These are phyloP conservation scores for Aspergillus calidoustus DNA, from an alignment of 2,329 filamentous ascomycete genomes.

Conservation along the genomic window DNA sequence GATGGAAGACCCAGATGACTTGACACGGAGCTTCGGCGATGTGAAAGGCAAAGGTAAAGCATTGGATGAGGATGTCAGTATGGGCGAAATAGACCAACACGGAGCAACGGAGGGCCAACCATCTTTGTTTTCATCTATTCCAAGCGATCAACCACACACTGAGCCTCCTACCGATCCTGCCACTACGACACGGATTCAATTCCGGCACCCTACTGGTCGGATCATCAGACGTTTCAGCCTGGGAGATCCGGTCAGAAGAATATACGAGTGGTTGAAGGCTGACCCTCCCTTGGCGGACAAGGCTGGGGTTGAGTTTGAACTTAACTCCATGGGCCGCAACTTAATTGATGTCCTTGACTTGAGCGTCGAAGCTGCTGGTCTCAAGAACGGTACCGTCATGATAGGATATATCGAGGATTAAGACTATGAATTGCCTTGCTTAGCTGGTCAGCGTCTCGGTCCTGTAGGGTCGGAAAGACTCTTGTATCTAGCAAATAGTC, in stretches of 20 bases:
- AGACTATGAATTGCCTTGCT: conserved; percentile 39
- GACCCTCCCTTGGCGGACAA: conserved; percentile 77
- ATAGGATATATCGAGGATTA: conserved; percentile 78
- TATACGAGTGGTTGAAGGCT: conserved; percentile 97
- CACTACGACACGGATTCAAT: conserved; percentile 86
- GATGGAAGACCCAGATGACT: conserved; percentile 80
- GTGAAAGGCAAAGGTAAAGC: conserved; percentile 56
- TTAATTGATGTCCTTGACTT: conserved; percentile 74
- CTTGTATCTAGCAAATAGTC: conserved; percentile 3
- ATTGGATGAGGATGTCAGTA: conserved; percentile 39
- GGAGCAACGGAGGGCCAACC: conserved; percentile 38
- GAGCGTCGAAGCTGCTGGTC: conserved; percentile 77
- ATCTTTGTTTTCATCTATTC: conserved; percentile 70
- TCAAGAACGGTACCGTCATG: conserved; percentile 95
- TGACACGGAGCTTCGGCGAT: conserved; percentile 70
- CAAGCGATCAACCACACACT: conserved; percentile 71
- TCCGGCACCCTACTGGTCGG: conserved; percentile 81
- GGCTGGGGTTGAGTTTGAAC: conserved; percentile 77
- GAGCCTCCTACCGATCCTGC: conserved; percentile 76
- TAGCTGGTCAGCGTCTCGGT: background rate
- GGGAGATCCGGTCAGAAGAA: conserved; percentile 74
- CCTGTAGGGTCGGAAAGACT: background rate
- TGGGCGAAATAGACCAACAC: conserved; percentile 44
- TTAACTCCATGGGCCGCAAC: conserved; percentile 87
- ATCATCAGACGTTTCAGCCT: conserved; percentile 85